phyloP scores from a whole-genome alignment of 2,329 filamentous ascomycete species.

The Arthrobotrys conoides region DNA sequence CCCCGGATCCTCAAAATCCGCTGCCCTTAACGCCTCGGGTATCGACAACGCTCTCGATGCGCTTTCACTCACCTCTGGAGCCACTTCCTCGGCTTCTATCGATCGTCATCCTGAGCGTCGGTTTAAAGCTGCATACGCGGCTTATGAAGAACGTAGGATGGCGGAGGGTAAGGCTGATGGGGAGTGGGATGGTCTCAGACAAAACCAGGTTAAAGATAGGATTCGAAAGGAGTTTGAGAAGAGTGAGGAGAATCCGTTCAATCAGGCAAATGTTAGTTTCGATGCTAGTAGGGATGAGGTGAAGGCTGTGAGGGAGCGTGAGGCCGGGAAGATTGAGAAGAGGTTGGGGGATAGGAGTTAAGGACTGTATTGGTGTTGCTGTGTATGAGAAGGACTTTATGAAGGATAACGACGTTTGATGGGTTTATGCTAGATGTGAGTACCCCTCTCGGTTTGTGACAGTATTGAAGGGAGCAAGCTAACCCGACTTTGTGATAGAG shows the following conservation, averaged over 20 bases:
- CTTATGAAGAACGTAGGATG: conserved; percentile 84
- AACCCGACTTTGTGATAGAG: background rate
- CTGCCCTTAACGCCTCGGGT: conserved; percentile 80
- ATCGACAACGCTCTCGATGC: conserved; percentile 96
- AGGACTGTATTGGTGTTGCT: background rate
- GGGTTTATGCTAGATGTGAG: background rate
- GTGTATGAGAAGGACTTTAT: background rate
- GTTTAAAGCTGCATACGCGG: conserved; percentile 86
- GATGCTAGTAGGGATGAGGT: conserved; percentile 86
- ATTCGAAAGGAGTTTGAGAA: conserved; percentile 95
- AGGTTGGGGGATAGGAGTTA: conserved; percentile 70
- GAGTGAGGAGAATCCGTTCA: conserved; percentile 94
- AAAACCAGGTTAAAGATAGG: conserved; percentile 86
- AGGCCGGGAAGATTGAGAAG: conserved; percentile 81
- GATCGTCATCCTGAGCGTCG: conserved; percentile 90
- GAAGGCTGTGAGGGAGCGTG: conserved; percentile 74
- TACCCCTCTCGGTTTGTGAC: too few species aligned
- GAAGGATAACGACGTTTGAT: conserved; percentile 1
- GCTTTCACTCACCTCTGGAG: conserved; percentile 76
- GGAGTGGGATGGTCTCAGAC: conserved; percentile 78
- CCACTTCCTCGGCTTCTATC: conserved; percentile 76
- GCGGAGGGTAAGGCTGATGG: conserved; percentile 88
- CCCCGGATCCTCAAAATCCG: background rate
- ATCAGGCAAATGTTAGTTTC: conserved; percentile 80
- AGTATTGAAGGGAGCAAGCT: background rate